Conservation (phyloP, 2,329 filamentous ascomycete species). For the Pseudogymnoascus pannorum region DNA sequence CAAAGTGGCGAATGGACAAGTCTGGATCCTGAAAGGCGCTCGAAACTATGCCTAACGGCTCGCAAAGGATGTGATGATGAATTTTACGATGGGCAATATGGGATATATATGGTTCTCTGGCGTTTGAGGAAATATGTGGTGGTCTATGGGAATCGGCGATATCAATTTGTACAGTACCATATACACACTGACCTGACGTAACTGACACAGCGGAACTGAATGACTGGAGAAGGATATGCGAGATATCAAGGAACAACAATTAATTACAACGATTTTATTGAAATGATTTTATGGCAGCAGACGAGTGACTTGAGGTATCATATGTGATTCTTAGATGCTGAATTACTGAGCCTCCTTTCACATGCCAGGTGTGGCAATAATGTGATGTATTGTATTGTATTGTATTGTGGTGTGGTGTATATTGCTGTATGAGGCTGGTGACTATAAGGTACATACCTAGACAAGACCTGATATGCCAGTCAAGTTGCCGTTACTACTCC, state of each 20-base stretch:
- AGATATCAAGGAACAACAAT: neutral
- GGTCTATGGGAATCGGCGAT: neutral
- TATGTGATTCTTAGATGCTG: neutral
- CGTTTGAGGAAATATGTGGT: neutral
- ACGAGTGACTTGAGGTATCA: neutral
- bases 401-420: neutral
- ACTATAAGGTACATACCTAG: neutral
- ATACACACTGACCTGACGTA: neutral
- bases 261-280: neutral
- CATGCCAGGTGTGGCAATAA: neutral
- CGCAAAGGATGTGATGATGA: neutral
- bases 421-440: neutral
- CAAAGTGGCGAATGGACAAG: constrained; percentile 77
- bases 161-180: neutral
- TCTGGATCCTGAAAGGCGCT: constrained; percentile 54
- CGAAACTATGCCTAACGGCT: constrained; percentile 24
- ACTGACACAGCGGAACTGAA: neutral
- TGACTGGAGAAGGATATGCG: neutral
- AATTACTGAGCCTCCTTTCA: constrained; percentile 3
- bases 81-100: neutral
- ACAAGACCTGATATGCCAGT: neutral
- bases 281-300: neutral
- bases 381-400: neutral
- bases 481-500: neutral
- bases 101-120: neutral